Conservation (phyloP, 805 yeast species). For the Barnettozyma salicaria region DNA sequence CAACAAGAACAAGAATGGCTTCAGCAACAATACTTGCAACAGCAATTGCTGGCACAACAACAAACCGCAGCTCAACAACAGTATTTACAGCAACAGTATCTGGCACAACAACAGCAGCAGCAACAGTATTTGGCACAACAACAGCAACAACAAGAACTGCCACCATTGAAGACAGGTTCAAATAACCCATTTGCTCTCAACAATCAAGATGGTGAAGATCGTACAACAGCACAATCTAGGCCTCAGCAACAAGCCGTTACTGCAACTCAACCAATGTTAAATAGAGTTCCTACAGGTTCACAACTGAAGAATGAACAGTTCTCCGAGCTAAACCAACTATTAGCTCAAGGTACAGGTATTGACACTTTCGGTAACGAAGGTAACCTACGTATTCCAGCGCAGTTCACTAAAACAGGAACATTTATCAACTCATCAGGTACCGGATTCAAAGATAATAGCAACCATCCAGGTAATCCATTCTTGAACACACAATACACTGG, state of each 20-base stretch:
- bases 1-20: conserved; percentile 27
- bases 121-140: conserved; percentile 34
- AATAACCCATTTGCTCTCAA: conserved; percentile 71
- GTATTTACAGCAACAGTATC: conserved; percentile 27
- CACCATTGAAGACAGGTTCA: conserved; percentile 61
- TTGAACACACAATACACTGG: conserved; percentile 67
- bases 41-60: conserved; percentile 31
- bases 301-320: conserved; percentile 50
- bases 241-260: conserved; percentile 18
- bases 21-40: conserved; percentile 33
- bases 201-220: conserved; percentile 13
- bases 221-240: neutral
- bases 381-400: conserved; percentile 81
- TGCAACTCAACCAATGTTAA: conserved; percentile 29
- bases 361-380: conserved; percentile 94
- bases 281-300: conserved; percentile 46
- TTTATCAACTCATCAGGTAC: conserved; percentile 88
- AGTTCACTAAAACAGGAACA: conserved; percentile 74
- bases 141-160: conserved; percentile 31
- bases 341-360: conserved; percentile 84
- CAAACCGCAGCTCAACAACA: conserved; percentile 19
- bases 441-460: conserved; percentile 39
- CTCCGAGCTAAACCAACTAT: conserved; percentile 69
- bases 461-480: conserved; percentile 34
- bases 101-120: conserved; percentile 33